Base-by-base conservation (phyloP, 371 early-diverging fungal genomes). In the Circinella umbellata region DNA sequence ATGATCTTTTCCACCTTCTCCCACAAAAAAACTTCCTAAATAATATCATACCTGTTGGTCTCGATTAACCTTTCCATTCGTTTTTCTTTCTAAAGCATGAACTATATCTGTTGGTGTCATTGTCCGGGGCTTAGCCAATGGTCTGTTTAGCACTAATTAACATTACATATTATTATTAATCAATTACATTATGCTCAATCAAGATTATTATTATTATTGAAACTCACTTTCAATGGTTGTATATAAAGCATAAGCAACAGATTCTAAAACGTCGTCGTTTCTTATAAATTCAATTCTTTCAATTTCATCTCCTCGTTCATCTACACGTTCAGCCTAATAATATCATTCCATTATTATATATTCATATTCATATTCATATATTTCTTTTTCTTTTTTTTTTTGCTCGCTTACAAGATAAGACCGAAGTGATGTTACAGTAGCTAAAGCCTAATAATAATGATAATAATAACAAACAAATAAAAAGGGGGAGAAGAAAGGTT, bases 171-270 rank as follows among this genome's bases (percentile, higher is more conserved):
- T 27, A 27, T 27, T 27, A 27, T 27, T 27, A 27, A 27, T 27
- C 27, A 27, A 27, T 27, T 27, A 27, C 27, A 27, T 27, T 27
- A 27, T 27, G 27, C 27, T 0, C 27, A 27, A 27, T 27, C 27
- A 27, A 27, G 27, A 27, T 27, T 27, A 27, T 27, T 27, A 27
- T 27, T 27, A 27, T 27, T 27, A 27, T 27, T 2, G 27, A 11
- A 53, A 49, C 70, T 67, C 71, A 80, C 85, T 68, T 73, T 85
- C 85, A 47, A 85, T 77, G 14, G 85, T 85, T n/a, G 78, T 76
- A 68, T 85, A 85, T 17, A 85, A 69, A 11, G 85, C 83, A 74
- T 76, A 85, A 5, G 85, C 85, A 51, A 85, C 85, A 3, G 85
- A 85, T 46, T 75, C 72, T 53, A 81, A 69, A 39, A 85, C 81